Evolutionary conservation across 2,329 filamentous ascomycete species (phyloP).

Genomic region (Aspergillus ochraceus): DNA sequence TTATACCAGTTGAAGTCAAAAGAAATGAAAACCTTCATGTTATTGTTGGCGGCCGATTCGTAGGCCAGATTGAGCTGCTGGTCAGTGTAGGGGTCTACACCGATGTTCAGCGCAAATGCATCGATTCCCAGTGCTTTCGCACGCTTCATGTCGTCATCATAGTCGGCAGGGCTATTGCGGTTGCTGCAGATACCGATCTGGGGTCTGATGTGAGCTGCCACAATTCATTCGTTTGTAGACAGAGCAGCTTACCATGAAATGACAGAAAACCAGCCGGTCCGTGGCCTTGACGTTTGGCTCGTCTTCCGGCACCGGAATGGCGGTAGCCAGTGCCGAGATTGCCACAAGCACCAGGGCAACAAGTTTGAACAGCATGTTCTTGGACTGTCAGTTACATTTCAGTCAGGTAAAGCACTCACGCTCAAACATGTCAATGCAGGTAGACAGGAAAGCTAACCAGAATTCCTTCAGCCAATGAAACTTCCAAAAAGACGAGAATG

Average conservation of each 20-base stretch:
- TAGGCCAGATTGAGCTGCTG: conserved; percentile 52
- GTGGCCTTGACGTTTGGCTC: conserved; percentile 3
- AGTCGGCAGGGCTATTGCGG: conserved; percentile 45
- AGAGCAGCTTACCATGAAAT: conserved; percentile 43
- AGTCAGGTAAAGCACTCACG: neutral
- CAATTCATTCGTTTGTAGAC: neutral
- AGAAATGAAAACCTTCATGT: conserved; percentile 58
- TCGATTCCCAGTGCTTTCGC: conserved; percentile 49
- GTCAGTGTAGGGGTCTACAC: conserved; percentile 44
- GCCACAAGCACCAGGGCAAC: conserved; percentile 19
- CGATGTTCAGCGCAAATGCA: conserved; percentile 54
- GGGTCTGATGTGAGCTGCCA: neutral
- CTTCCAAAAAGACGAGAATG: neutral
- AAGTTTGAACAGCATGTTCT: conserved; percentile 17
- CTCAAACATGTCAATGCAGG: neutral
- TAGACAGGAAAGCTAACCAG: neutral
- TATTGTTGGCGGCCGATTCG: conserved; percentile 46
- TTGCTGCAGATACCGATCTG: conserved; percentile 50
- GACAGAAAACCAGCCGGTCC: conserved; percentile 42
- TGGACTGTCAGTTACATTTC: neutral
- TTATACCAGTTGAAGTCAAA: conserved; percentile 58
- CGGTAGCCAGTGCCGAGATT: conserved; percentile 15
- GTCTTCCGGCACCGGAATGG: conserved; percentile 15
- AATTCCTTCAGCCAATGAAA: neutral
- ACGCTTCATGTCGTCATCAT: conserved; percentile 50